phyloP scores from a whole-genome alignment of 2,329 filamentous ascomycete species.

The Aspergillus quadrilineatus region DNA sequence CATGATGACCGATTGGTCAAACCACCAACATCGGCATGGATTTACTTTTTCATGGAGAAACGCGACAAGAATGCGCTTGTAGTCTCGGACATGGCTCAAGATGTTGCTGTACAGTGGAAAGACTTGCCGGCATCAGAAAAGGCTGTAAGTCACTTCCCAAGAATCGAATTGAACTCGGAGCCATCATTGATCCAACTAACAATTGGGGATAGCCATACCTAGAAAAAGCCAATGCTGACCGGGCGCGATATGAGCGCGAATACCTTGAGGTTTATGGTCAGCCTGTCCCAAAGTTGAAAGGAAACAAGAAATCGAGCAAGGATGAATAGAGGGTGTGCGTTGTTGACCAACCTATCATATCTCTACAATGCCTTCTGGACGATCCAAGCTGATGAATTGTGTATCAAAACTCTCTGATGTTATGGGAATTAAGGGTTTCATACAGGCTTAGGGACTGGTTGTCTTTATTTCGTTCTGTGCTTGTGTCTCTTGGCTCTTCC shows the following conservation, averaged over 20 bases:
- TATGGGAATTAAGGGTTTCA: not conserved
- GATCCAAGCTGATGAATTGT: not conserved
- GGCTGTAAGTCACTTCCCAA: conserved; percentile 30
- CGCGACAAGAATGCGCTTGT: conserved; percentile 52
- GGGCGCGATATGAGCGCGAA: conserved; percentile 36
- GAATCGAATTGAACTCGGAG: not conserved
- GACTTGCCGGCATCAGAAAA: conserved; percentile 34
- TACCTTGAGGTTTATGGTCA: conserved; percentile 38
- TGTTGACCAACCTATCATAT: conserved; percentile 6
- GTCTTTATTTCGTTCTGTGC: not conserved
- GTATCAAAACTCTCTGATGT: not conserved
- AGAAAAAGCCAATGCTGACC: conserved; percentile 27
- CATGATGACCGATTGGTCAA: conserved; percentile 57
- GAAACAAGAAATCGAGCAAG: not conserved
- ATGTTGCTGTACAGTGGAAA: conserved; percentile 27
- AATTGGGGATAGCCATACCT: conserved; percentile 29
- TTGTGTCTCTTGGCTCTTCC: not conserved
- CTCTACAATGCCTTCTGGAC: not conserved
- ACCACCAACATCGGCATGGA: conserved; percentile 37
- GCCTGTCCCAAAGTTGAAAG: conserved; percentile 14
- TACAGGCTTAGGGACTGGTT: not conserved
- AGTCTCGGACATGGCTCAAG: conserved; percentile 33
- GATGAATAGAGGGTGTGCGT: not conserved
- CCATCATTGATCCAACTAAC: conserved; percentile 12
- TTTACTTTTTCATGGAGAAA: conserved; percentile 49